Evolutionary conservation across 805 yeast species (phyloP).

Genomic region (Wickerhamiella lipophila): DNA sequence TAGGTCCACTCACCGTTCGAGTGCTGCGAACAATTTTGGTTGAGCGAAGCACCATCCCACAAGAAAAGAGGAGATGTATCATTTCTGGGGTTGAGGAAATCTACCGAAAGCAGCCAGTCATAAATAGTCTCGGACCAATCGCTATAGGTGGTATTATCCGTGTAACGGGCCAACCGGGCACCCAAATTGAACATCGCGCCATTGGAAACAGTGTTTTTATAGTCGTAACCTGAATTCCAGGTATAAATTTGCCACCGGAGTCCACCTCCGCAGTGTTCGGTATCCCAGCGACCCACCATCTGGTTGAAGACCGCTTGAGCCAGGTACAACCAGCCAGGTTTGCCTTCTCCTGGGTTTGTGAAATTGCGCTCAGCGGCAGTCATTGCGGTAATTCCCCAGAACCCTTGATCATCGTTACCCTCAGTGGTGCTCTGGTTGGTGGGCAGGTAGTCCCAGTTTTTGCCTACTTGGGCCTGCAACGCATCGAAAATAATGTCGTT

Average conservation of each 20-base stretch:
- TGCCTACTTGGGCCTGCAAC: slow-evolving; percentile 51
- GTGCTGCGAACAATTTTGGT: slow-evolving; percentile 36
- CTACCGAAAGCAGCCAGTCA: slow-evolving; percentile 52
- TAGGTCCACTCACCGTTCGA: slow-evolving; percentile 58
- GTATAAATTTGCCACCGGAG: slow-evolving; percentile 85
- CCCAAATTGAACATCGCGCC: slow-evolving; percentile 71
- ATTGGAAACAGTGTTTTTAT: slow-evolving; percentile 79
- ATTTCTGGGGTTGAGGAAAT: slow-evolving; percentile 33
- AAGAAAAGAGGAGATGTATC: slow-evolving; percentile 29
- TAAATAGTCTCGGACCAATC: slow-evolving; percentile 62
- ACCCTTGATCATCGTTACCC: slow-evolving; percentile 89
- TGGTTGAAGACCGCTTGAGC: slow-evolving; percentile 82
- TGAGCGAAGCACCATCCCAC: slow-evolving; percentile 58
- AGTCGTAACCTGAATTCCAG: slow-evolving; percentile 79
- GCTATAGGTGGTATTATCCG: slow-evolving; percentile 56
- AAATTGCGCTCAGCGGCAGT: slow-evolving; percentile 76
- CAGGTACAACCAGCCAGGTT: slow-evolving; percentile 61
- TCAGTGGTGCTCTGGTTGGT: slow-evolving; percentile 70
- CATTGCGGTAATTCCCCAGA: slow-evolving; percentile 84
- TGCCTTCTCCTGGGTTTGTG: slow-evolving; percentile 46
- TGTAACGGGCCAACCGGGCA: slow-evolving; percentile 72
- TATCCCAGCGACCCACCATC: slow-evolving; percentile 72
- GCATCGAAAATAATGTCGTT: slow-evolving; percentile 47
- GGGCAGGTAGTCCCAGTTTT: slow-evolving; percentile 58
- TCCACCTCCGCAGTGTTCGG: slow-evolving; percentile 54